These are phyloP conservation scores for Tetraselmis chui DNA, from an alignment of 139 green algal species.

Conservation along the genomic window DNA sequence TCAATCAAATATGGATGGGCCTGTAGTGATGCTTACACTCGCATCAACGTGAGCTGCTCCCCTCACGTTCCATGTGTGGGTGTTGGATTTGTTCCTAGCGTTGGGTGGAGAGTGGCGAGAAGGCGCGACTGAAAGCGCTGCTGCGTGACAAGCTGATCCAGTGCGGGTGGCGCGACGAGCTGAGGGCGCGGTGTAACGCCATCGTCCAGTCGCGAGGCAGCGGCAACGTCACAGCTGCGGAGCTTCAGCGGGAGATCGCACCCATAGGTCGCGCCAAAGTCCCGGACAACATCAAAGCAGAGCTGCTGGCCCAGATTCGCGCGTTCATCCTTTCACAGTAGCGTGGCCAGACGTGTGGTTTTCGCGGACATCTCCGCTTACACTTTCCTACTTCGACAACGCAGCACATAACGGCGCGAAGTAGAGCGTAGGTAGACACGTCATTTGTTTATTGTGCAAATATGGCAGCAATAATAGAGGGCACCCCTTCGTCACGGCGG, in stretches of 20 bases:
- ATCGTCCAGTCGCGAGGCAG: conserved; percentile 27
- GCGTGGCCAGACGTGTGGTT: no score
- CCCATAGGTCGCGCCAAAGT: conserved; percentile 36
- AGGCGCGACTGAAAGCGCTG: conserved; percentile 37
- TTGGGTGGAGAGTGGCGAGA: conserved; percentile 3
- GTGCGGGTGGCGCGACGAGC: conserved; percentile 56
- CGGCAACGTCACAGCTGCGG: conserved; percentile 45
- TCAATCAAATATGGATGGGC: no score
- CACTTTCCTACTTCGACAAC: no score
- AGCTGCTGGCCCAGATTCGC: conserved; percentile 54
- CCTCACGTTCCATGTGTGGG: no score
- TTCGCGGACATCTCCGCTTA: neutral
- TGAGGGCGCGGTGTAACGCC: conserved; percentile 40
- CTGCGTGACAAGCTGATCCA: conserved; percentile 39
- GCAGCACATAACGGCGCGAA: no score
- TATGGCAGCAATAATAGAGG: neutral
- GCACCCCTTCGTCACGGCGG: neutral
- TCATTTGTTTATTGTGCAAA: no score
- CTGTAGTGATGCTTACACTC: no score
- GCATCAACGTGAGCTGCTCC: no score
- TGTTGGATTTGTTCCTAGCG: no score
- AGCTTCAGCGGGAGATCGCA: conserved; percentile 38
- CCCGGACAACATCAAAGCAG: conserved; percentile 54
- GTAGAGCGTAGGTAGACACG: no score
- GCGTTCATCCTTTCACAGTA: conserved; percentile 34